Percentiles rank a stretch among this genome's conserved stretches.
These are phyloP conservation scores for Helicostylum pulchrum DNA, from an alignment of 192 early-diverging fungal genomes.

Conservation along the genomic window DNA sequence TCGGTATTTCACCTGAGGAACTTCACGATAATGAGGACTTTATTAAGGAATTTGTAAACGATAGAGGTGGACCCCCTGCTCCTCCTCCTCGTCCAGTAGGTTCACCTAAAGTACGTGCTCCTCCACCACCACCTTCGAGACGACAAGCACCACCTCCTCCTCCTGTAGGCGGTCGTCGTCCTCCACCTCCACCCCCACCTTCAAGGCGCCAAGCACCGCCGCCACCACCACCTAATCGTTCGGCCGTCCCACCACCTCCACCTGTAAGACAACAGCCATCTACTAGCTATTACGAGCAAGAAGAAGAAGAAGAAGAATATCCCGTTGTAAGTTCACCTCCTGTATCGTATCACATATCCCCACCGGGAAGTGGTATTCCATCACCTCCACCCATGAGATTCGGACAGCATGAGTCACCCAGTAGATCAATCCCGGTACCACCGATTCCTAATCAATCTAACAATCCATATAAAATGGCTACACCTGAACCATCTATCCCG, in stretches of 20 bases:
- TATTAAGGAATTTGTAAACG: conserved; percentile 65
- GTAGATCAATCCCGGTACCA: conserved; percentile 1
- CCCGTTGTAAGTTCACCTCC: too few species aligned
- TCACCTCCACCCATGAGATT: conserved; percentile 17
- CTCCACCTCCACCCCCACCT: conserved; percentile 23
- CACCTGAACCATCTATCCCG: conserved; percentile 7
- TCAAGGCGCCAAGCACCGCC: conserved; percentile 34
- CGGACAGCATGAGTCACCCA: too few species aligned
- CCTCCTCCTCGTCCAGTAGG: conserved; percentile 28
- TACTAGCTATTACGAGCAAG: too few species aligned
- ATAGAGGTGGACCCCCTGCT: conserved; percentile 52
- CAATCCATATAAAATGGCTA: conserved; percentile 26
- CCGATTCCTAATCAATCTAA: conserved; percentile 21
- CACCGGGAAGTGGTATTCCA: background rate
- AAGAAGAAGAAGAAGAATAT: too few species aligned
- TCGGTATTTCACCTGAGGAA: conserved; percentile 60
- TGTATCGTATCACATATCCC: too few species aligned
- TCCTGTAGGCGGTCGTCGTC: conserved; percentile 24
- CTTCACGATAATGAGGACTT: conserved; percentile 65
- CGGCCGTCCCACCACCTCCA: conserved; percentile 17
- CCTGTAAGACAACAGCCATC: background rate
- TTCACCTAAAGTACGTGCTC: conserved; percentile 29
- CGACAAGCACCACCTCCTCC: conserved; percentile 33
- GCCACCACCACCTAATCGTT: conserved; percentile 23
- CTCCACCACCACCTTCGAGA: conserved; percentile 41